Evolutionary conservation across 371 early-diverging fungal genomes (phyloP).

Genomic region (Rhizopus sp.): DNA sequence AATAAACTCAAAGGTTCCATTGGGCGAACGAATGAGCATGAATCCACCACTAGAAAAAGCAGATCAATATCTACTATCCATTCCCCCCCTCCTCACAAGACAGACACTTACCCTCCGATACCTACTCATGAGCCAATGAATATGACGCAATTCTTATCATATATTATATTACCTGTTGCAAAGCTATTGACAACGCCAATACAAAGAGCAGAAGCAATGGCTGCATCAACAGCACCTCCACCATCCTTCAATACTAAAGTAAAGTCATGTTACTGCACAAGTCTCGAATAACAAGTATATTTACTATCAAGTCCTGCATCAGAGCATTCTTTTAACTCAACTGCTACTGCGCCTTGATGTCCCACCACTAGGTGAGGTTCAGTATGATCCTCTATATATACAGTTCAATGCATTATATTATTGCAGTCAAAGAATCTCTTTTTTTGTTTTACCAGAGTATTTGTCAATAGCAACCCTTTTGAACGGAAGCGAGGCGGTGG

Average conservation of each 20-base stretch:
- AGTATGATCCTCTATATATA: neutral
- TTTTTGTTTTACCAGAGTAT: too few species aligned
- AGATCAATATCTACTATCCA: neutral
- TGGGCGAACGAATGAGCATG: constrained; percentile 82
- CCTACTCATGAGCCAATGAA: constrained; percentile 23
- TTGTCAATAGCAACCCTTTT: too few species aligned
- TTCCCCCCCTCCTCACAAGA: neutral
- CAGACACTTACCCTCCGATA: constrained; percentile 27
- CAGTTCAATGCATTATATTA: too few species aligned
- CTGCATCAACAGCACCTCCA: constrained; percentile 97
- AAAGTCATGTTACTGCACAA: neutral
- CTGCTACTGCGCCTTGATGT: constrained; percentile 78
- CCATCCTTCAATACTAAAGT: constrained; percentile 77
- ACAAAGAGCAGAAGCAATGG: constrained; percentile 91
- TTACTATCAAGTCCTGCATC: constrained; percentile 78
- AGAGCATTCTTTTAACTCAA: constrained; percentile 82
- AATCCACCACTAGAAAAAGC: constrained; percentile 84
- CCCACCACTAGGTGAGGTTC: constrained; percentile 32
- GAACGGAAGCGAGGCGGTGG: too few species aligned
- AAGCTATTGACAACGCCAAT: constrained; percentile 94
- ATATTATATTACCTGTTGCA: constrained; percentile 79
- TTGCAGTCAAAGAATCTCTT: too few species aligned
- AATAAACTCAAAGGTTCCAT: constrained; percentile 61
- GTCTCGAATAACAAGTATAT: neutral
- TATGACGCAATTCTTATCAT: constrained; percentile 19